Evolutionary conservation across 805 yeast genomes (phyloP).

Genomic region (Myxozyma melibiosi): DNA sequence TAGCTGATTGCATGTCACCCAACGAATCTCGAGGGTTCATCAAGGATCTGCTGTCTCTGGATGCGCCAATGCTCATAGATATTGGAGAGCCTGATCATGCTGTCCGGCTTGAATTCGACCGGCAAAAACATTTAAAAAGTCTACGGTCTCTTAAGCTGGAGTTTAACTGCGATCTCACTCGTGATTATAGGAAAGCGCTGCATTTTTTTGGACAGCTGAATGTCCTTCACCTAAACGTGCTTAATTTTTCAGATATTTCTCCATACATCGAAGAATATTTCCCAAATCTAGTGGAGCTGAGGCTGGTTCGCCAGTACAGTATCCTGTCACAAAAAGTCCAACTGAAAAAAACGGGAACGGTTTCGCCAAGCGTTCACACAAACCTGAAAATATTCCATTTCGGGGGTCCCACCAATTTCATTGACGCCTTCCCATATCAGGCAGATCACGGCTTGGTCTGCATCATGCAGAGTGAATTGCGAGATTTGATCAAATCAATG

Average conservation of each 20-base stretch:
- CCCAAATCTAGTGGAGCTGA: conserved; percentile 4
- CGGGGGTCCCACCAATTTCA: not conserved
- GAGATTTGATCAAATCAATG: not conserved
- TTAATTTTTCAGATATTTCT: not conserved
- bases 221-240: not conserved
- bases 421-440: conserved; percentile 1
- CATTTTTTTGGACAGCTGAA: not conserved
- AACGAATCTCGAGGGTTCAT: too few relatives aligned
- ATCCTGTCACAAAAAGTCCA: too few relatives aligned
- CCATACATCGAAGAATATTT: not conserved
- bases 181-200: not conserved
- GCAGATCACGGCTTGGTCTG: not conserved
- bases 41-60: too few relatives aligned
- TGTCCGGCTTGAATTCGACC: not conserved
- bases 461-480: too few relatives aligned
- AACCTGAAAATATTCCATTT: not conserved
- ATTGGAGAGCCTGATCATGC: not conserved
- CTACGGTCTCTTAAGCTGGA: not conserved
- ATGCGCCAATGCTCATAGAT: not conserved
- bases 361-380: not conserved
- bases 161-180: not conserved
- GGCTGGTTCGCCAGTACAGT: not conserved
- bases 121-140: not conserved
- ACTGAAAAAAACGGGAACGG: too few relatives aligned
- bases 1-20: too few relatives aligned